phyloP scores from a whole-genome alignment of 2,329 filamentous ascomycete genomes.

The Penicillium olsonii region DNA sequence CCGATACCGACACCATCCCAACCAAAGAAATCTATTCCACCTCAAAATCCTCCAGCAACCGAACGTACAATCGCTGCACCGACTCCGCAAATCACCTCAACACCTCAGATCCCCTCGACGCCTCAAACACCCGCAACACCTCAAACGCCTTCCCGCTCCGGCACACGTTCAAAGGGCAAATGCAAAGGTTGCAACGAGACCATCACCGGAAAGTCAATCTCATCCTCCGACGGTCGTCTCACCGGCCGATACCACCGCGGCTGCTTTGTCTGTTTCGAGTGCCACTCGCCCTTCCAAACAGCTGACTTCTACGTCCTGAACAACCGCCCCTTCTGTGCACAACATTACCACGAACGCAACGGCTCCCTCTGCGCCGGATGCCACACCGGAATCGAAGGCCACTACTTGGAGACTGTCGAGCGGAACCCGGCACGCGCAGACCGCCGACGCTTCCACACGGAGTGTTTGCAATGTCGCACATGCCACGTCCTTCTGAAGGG shows the following conservation, averaged over 20 bases:
- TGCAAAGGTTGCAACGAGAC: constrained; percentile 79
- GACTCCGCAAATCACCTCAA: constrained; percentile 44
- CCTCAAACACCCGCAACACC: constrained; percentile 41
- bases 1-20: constrained; percentile 8
- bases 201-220: constrained; percentile 90
- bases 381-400: constrained; percentile 83
- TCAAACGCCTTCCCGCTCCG: constrained; percentile 41
- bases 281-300: constrained; percentile 76
- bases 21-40: constrained; percentile 16
- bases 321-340: constrained; percentile 85
- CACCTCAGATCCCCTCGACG: constrained; percentile 42
- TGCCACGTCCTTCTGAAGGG: constrained; percentile 74
- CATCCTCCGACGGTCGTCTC: constrained; percentile 86
- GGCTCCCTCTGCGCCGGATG: constrained; percentile 81
- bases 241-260: constrained; percentile 93
- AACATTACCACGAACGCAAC: constrained; percentile 90
- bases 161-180: constrained; percentile 62
- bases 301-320: constrained; percentile 89
- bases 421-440: constrained; percentile 32
- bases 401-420: constrained; percentile 81
- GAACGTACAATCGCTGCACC: constrained; percentile 30
- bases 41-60: constrained; percentile 28
- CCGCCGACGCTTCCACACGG: constrained; percentile 77
- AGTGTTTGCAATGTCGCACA: constrained; percentile 77
- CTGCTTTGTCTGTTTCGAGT: constrained; percentile 90